Base-by-base conservation (phyloP, 164 flowering plant species). In the Stephania cephalantha region DNA sequence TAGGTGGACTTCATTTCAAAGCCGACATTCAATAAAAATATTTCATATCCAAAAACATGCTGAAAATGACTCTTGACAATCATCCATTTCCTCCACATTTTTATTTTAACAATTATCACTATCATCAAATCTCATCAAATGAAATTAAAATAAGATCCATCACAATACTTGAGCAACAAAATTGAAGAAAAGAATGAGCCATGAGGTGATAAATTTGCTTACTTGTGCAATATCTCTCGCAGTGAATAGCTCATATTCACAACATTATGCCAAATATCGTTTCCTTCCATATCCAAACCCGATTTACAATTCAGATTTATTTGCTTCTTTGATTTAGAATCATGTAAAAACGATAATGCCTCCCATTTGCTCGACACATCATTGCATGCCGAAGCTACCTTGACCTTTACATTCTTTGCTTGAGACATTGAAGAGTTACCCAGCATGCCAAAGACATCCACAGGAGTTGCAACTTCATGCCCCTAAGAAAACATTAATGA, bases 201-300 rank as follows among this genome's bases (percentile, higher is more conserved):
- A 46, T 35, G 17, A 25, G 44, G 65, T n/a, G 50, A 30, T n/a
- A 25, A 9, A 12, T 15, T 17, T 58, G 82, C 91, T 86, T 84
- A 90, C 97, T 84, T 89, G 81, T 85, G 79, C 45, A 91, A 80
- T 71, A 90, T 87, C 9, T 12, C 30, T 45, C 55, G 85, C 78
- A 88, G 72, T 52, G 55, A 44, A 67, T 10, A 71, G 25, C 75
- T 73, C 75, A 88, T 78, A 52, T 69, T 75, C 46, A 72, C 11
- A 45, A 75, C 35, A 69, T 79, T 72, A 29, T 70, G 25, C 44
- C 66, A 71, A 17, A 77, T 68, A 85, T 75, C 73, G 79, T 53
- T 29, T 6, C 18, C 76, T 71, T 79, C 81, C 50, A 81, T 48
- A 30, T 79, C n/a, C 5, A 77, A 48, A 73, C 72, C 83, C 9